These are phyloP conservation scores for Lenzites betulinus DNA, from an alignment of 768 basidiomycete species.

Conservation along the genomic window DNA sequence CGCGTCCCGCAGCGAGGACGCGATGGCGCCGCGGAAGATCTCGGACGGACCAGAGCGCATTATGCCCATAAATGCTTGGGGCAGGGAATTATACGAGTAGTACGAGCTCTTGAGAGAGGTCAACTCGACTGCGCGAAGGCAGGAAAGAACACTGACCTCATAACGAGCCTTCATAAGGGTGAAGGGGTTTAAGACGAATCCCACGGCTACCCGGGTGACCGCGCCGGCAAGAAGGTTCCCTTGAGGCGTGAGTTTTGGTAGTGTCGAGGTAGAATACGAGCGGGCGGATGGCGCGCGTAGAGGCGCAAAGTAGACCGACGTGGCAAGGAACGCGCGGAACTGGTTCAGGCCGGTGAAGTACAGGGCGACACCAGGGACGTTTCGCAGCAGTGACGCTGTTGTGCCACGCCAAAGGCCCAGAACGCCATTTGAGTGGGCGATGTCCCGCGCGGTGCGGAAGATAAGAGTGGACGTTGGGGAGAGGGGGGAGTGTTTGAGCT, in stretches of 20 bases:
- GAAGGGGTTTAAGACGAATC: slow-evolving; percentile 86
- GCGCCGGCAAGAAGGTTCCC: slow-evolving; percentile 91
- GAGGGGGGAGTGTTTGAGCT: slow-evolving; percentile 12
- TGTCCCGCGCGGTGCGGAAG: slow-evolving; percentile 51
- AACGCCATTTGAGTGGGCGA: slow-evolving; percentile 65
- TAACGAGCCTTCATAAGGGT: slow-evolving; percentile 91
- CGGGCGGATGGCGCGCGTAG: slow-evolving; percentile 15
- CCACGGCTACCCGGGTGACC: slow-evolving; percentile 75
- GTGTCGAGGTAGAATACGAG: slow-evolving; percentile 35
- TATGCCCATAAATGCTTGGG: slow-evolving; percentile 59
- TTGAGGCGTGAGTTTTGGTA: slow-evolving; percentile 69
- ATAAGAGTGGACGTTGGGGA: slow-evolving; percentile 36
- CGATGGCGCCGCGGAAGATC: slow-evolving; percentile 81
- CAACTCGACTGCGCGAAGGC: not conserved
- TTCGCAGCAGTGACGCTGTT: slow-evolving; percentile 73
- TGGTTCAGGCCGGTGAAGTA: slow-evolving; percentile 90
- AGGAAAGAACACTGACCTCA: slow-evolving; percentile 54
- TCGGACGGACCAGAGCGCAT: slow-evolving; percentile 75
- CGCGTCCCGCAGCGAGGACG: slow-evolving; percentile 90
- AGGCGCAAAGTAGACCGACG: slow-evolving; percentile 65
- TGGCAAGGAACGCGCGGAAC: slow-evolving; percentile 75
- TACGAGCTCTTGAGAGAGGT: slow-evolving; percentile 66
- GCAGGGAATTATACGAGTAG: slow-evolving; percentile 66
- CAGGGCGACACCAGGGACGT: slow-evolving; percentile 89
- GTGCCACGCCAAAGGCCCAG: slow-evolving; percentile 89